These are phyloP conservation scores for Yamadazyma trypodendri DNA, from an alignment of 1,139 yeast species.

Conservation along the genomic window DNA sequence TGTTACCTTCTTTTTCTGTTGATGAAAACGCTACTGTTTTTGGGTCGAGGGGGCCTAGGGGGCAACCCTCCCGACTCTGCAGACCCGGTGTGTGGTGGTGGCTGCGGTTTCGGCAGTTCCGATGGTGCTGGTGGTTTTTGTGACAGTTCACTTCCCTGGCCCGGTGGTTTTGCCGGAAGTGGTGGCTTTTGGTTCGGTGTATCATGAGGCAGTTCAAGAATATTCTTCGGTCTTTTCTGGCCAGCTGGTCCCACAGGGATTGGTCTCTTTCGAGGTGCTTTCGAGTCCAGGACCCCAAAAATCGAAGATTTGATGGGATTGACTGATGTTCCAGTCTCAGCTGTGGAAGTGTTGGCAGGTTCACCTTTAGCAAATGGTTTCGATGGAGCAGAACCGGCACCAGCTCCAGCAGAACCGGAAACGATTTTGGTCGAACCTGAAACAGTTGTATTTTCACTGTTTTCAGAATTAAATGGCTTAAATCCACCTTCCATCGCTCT, in stretches of 20 bases:
- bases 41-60: slow-evolving; percentile 1
- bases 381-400: neutral
- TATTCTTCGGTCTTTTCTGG: neutral
- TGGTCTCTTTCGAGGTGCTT: neutral
- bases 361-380: too few species aligned
- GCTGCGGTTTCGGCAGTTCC: too few species aligned
- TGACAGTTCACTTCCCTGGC: neutral
- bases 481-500: neutral
- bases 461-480: neutral
- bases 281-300: neutral
- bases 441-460: neutral
- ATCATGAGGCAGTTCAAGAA: too few species aligned
- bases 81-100: too few species aligned
- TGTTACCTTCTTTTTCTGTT: slow-evolving; percentile 8
- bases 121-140: neutral
- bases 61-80: neutral
- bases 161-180: neutral
- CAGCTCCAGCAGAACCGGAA: too few species aligned
- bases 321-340: too few species aligned
- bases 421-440: too few species aligned
- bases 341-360: too few species aligned
- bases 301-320: neutral
- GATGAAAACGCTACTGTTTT: slow-evolving; percentile 9
- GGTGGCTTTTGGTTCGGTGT: too few species aligned
- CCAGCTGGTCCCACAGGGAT: neutral